Evolutionary conservation across 306 rosid genomes (phyloP).

Genomic region (Begonia fuchsioides): DNA sequence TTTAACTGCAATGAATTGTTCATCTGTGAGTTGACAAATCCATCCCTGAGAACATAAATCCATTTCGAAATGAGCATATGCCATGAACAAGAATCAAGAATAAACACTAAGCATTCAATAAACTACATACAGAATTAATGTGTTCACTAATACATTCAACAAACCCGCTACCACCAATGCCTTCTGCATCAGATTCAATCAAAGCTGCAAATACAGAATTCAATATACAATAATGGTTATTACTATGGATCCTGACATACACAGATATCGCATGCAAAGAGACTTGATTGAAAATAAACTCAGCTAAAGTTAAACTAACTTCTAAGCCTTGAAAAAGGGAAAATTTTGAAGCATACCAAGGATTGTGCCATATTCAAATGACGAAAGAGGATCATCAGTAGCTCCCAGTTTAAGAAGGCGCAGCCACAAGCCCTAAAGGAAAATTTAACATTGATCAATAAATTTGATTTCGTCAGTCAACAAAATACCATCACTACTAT

Average conservation of each 20-base stretch:
- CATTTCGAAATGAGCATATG: slow-evolving; percentile 15
- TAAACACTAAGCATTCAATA: slow-evolving; percentile 7
- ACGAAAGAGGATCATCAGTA: slow-evolving; percentile 94
- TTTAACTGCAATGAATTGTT: slow-evolving; percentile 94
- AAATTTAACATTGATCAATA: no score
- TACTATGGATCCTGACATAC: no score
- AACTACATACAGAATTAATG: slow-evolving; percentile 70
- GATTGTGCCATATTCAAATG: slow-evolving; percentile 98
- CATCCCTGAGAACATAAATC: slow-evolving; percentile 56
- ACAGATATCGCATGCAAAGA: no score
- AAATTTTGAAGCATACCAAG: slow-evolving; percentile 37
- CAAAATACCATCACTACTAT: no score
- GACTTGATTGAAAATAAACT: no score
- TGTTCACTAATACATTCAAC: slow-evolving; percentile 97
- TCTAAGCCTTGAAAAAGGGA: no score
- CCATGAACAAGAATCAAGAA: slow-evolving; percentile 1
- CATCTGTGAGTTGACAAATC: slow-evolving; percentile 89
- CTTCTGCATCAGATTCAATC: slow-evolving; percentile 99
- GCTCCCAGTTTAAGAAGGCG: slow-evolving; percentile 92
- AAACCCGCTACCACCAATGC: slow-evolving; percentile 97
- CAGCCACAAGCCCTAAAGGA: slow-evolving; percentile 77
- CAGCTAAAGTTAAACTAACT: no score
- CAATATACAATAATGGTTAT: neutral
- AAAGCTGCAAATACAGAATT: slow-evolving; percentile 57
- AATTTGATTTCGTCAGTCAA: no score